Evolutionary conservation across 352 stramenopile genomes (phyloP).

Genomic region (Globisporangium splendens): DNA sequence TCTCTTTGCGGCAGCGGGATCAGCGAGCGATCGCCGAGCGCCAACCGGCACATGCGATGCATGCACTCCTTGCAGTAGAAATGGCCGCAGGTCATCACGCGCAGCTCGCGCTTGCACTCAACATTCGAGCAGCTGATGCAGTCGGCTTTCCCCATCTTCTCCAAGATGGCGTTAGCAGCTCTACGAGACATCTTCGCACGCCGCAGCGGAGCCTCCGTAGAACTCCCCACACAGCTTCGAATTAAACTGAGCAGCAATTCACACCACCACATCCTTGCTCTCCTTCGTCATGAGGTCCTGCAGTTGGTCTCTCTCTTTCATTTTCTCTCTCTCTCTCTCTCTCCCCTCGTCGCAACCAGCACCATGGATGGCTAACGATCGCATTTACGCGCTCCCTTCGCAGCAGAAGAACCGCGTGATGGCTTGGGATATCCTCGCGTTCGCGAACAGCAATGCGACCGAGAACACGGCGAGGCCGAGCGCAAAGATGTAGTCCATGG

Average conservation of each 20-base stretch:
- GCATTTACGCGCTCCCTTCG: constrained; percentile 12
- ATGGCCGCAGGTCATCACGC: constrained; percentile 53
- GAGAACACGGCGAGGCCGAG: constrained; percentile 27
- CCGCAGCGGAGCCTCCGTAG: constrained; percentile 4
- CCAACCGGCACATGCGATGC: constrained; percentile 50
- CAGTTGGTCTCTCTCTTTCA: not conserved
- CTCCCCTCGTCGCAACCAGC: not conserved
- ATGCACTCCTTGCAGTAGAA: constrained; percentile 55
- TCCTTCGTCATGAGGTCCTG: no score
- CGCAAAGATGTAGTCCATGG: constrained; percentile 27
- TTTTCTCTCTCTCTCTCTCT: not conserved
- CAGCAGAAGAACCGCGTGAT: constrained; percentile 63
- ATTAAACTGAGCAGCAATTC: no score
- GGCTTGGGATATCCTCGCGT: constrained; percentile 35
- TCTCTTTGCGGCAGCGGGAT: constrained; percentile 61
- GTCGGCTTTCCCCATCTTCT: constrained; percentile 3
- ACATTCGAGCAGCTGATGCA: constrained; percentile 43
- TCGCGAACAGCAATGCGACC: constrained; percentile 35
- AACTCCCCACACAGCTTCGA: constrained; percentile 20
- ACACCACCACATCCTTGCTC: no score
- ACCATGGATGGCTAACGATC: not conserved
- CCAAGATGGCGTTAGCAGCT: no score
- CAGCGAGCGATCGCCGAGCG: constrained; percentile 55
- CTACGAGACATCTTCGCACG: no score
- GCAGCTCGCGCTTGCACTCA: constrained; percentile 18